Base-by-base conservation (phyloP, 2,329 filamentous ascomycete species). In the Colletotrichum shisoi region DNA sequence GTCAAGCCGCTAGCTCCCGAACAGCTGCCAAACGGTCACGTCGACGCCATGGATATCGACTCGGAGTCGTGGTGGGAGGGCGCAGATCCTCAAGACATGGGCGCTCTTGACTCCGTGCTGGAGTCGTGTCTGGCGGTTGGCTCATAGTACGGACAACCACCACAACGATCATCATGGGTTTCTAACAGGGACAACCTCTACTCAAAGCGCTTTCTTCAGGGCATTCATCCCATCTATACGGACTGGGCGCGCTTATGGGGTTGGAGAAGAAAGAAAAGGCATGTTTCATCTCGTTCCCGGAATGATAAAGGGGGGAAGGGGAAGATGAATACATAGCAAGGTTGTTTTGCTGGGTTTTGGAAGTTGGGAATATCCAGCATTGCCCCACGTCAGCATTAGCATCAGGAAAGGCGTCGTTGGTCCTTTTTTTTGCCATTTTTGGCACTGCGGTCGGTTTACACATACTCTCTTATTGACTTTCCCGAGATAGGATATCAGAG, bases 51-150 rank as follows among this genome's bases (percentile, higher is more conserved):
- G 85, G 86, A 89, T 9, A 77, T 87, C 51, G 87, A 89, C 72
- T 76, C 75, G 19, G 68, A 88, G 13, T 75, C 80, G n/a, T 81
- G 81, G 70, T 91, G 89, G 89, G 87, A 89, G 54, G 89, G 88
- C 3, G 84, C 83, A 45, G 83, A 85, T 54, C 70, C 71, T 3
- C 76, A 80, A 37, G 87, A 89, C 69, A 80, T 81, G 71, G 78
- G 82, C 54, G 77, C 81, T 62, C 79, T 90, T 31, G 84, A 89
- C 71, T 78, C 76, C 46, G 80, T 89, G 17, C 78, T 90, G 57
- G 86, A 88, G 67, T 85, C 84, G 3, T 84, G 84, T 67, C 76
- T 87, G 40, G 80, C 82, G 8, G 83, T 82, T 63, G 79, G 78
- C 48, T 81, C 76, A 45, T 70, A 69, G 64, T 48, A 52, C 19